Percentiles rank a stretch among this genome's conserved stretches.
These are phyloP conservation scores for Cystobasidiopsis lactophilus DNA, from an alignment of 768 basidiomycete species.

Conservation along the genomic window DNA sequence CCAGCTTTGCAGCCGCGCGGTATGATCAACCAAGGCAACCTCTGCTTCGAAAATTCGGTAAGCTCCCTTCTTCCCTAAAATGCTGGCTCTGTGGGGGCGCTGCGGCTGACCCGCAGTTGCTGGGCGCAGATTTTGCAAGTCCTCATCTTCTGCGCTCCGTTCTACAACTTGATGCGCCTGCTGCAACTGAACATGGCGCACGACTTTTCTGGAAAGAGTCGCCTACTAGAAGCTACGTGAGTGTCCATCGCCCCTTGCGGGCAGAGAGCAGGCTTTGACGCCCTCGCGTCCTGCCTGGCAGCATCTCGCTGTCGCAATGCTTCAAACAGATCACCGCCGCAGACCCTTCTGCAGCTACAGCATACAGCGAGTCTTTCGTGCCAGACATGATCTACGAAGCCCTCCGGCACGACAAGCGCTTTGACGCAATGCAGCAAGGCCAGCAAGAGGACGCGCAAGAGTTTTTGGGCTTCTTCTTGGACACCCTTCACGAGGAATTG, in stretches of 20 bases:
- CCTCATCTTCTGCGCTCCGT: conserved; percentile 69
- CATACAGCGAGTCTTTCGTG: conserved; percentile 42
- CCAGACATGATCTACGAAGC: conserved; percentile 75
- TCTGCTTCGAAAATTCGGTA: conserved; percentile 88
- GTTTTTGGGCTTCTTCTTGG: conserved; percentile 90
- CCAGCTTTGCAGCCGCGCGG: conserved; percentile 45
- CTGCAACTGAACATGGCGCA: conserved; percentile 37
- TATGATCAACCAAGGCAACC: conserved; percentile 79
- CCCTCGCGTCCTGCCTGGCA: conserved; percentile 27
- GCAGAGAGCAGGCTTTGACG: conserved; percentile 16
- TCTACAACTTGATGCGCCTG: conserved; percentile 52
- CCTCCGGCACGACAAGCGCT: conserved; percentile 76
- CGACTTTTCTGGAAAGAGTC: conserved; percentile 25
- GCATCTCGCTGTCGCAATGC: conserved; percentile 46
- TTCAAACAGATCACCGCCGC: conserved; percentile 27
- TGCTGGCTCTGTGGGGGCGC: no score
- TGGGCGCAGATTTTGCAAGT: conserved; percentile 49
- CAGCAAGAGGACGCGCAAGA: conserved; percentile 98
- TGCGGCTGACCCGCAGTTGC: no score
- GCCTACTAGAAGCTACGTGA: conserved; percentile 30
- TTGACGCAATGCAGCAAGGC: conserved; percentile 79
- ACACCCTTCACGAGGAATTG: conserved; percentile 82
- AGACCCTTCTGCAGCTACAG: background rate
- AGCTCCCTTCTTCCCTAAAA: conserved; percentile 8
- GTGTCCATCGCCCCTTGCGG: conserved; percentile 11